phyloP scores from a whole-genome alignment of 352 stramenopile species.

The Thraustotheca clavata region DNA sequence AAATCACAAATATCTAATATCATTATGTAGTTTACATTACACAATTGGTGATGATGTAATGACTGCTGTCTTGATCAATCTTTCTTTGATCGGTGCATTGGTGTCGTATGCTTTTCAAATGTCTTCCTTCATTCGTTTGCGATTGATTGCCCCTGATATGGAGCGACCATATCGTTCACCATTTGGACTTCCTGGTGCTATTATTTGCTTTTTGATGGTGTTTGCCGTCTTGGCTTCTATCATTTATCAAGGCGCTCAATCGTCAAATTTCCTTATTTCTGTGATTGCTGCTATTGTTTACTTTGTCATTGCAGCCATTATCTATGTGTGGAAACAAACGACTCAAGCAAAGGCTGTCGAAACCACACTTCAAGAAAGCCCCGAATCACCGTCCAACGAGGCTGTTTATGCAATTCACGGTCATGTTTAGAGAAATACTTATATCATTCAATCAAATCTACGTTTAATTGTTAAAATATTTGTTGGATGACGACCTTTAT shows the following conservation, averaged over 20 bases:
- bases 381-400: too few relatives aligned
- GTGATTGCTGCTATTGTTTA: constrained; percentile 47
- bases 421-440: too few relatives aligned
- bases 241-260: constrained; percentile 48
- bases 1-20: not conserved
- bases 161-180: constrained; percentile 41
- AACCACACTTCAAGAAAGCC: too few relatives aligned
- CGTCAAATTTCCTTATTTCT: constrained; percentile 49
- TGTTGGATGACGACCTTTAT: too few relatives aligned
- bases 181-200: constrained; percentile 43
- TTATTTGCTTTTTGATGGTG: constrained; percentile 41
- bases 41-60: constrained; percentile 47
- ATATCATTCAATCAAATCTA: too few relatives aligned
- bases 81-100: constrained; percentile 53
- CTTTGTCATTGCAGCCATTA: constrained; percentile 40
- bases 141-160: constrained; percentile 38
- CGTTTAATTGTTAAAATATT: too few relatives aligned
- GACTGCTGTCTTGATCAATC: constrained; percentile 60
- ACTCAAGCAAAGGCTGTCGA: too few relatives aligned
- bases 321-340: constrained; percentile 38
- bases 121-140: constrained; percentile 45
- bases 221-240: constrained; percentile 44
- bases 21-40: constrained; percentile 33
- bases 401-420: too few relatives aligned
- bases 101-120: constrained; percentile 54